Evolutionary conservation across 345 rosid genomes (phyloP).

Genomic region (Camelina hispida): DNA sequence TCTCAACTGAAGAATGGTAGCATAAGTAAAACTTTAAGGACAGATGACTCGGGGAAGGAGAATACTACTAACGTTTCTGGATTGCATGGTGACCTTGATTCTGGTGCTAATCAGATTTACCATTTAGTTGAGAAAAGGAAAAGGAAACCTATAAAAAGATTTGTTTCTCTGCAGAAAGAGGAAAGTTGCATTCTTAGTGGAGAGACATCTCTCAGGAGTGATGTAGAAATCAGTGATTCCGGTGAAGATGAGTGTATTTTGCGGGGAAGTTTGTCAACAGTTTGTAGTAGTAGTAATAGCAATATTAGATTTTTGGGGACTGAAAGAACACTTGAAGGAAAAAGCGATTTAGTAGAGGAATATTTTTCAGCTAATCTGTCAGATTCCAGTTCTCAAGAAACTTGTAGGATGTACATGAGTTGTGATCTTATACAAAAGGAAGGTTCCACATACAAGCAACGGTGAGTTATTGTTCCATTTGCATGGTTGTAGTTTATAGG

Average conservation of each 20-base stretch:
- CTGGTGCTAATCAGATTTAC: slow-evolving; percentile 46
- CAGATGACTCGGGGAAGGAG: slow-evolving; percentile 35
- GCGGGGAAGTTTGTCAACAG: slow-evolving; percentile 7
- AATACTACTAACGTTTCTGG: slow-evolving; percentile 30
- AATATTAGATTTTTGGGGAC: slow-evolving; percentile 35
- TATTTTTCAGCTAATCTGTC: slow-evolving; percentile 64
- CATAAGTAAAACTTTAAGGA: slow-evolving; percentile 30
- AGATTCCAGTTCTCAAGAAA: slow-evolving; percentile 61
- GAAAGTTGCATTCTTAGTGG: slow-evolving; percentile 42
- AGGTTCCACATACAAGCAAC: slow-evolving; percentile 57
- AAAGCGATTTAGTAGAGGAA: slow-evolving; percentile 59
- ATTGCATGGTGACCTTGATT: slow-evolving; percentile 44
- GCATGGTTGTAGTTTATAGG: slow-evolving; percentile 24
- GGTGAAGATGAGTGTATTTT: slow-evolving; percentile 23
- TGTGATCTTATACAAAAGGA: slow-evolving; percentile 70
- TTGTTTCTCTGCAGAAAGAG: slow-evolving; percentile 57
- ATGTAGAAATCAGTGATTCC: slow-evolving; percentile 38
- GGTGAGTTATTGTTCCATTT: slow-evolving; percentile 51
- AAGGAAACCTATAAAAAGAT: slow-evolving; percentile 68
- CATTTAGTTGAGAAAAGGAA: slow-evolving; percentile 51
- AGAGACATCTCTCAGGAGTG: slow-evolving; percentile 44
- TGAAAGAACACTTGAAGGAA: slow-evolving; percentile 42
- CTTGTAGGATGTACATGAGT: slow-evolving; percentile 58
- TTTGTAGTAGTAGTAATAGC: slow-evolving; percentile 13
- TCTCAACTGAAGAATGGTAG: slow-evolving; percentile 44